Percentiles rank a stretch among this genome's conserved stretches.
These are phyloP conservation scores for Thielaviopsis ethacetica DNA, from an alignment of 2,329 filamentous ascomycete species.

Conservation along the genomic window DNA sequence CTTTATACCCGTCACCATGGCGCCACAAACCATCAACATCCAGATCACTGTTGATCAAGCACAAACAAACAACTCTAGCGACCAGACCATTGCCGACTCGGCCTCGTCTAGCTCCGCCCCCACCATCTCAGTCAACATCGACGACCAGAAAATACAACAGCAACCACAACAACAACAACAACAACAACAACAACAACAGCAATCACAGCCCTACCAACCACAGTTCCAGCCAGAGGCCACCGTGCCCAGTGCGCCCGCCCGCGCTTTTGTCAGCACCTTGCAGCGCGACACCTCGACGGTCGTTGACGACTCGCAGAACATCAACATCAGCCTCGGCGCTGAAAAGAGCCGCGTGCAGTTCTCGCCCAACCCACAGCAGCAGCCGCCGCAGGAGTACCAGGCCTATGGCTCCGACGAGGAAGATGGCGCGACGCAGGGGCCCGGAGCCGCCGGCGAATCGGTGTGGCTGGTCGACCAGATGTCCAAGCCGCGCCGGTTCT, in stretches of 20 bases:
- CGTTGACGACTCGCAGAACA: not conserved
- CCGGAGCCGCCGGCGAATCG: not conserved
- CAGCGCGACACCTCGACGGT: not conserved
- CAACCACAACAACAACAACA: not conserved
- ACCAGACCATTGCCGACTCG: not conserved
- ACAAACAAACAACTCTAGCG: not conserved
- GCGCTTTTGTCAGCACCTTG: constrained; percentile 1
- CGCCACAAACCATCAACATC: constrained; percentile 6
- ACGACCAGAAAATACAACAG: not conserved
- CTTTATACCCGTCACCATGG: not conserved
- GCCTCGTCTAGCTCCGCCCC: not conserved
- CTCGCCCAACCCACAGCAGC: not conserved
- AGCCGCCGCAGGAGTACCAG: not conserved
- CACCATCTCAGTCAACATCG: constrained; percentile 3
- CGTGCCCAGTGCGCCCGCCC: not conserved
- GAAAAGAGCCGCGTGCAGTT: not conserved
- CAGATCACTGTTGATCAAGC: constrained; percentile 5
- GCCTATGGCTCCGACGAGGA: constrained; percentile 5
- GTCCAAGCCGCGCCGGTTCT: constrained; percentile 16
- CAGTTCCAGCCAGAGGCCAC: not conserved
- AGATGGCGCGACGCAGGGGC: not conserved
- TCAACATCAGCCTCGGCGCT: not conserved
- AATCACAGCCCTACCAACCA: not conserved
- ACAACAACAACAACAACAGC: not conserved
- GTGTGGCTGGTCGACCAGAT: constrained; percentile 10